Base-by-base conservation (phyloP, 1,284 basidiomycete species). In the Boletus coffeatus region DNA sequence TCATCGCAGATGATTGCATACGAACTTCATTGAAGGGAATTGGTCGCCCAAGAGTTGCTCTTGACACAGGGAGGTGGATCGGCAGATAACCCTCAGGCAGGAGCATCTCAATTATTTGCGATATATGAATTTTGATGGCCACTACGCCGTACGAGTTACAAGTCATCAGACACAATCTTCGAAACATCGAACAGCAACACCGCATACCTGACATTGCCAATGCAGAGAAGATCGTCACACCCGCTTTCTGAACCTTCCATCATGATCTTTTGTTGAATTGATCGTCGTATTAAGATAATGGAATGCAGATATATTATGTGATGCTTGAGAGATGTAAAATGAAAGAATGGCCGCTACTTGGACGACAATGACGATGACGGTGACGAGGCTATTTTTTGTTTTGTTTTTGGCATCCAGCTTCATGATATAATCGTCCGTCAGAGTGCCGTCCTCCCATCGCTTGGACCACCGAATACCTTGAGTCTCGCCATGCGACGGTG, bases 401-500 rank as follows among this genome's bases (percentile, higher is more conserved):
- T 41, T 41, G 39, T 32, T 32, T 32, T 68, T 69, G 39, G 65
- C 61, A 16, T 59, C 70, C 9, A 73, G 74, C 65, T 74, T 74
- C 59, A 75, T 72, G 14, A 83, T 80, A 62, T 85, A 76, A 64
- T 76, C 79, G 64, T 85, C 77, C 10, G 80, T 74, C 61, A 90
- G 71, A 1, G 85, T 88, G 32, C 89, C 88, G 64, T 91, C 89
- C 66, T 91, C 87, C 88, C 88, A 92, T 63, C 86, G 87, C 66
- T 84, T 53, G 86, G 79, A 16, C 84, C 89, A 43, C 90, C 84
- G 72, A 94, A 97, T 68, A 98, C 90, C 67, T 91, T 88, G 57
- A 98, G 80, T 60, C 95, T 81, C 66, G 91, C 92, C 50, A 98
- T 77, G 57, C 95, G 83, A 59, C 90, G 83, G 62, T 96, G 91